These are phyloP conservation scores for Phlyctochytrium planicorne DNA, from an alignment of 192 early-diverging fungal species.

Conservation along the genomic window DNA sequence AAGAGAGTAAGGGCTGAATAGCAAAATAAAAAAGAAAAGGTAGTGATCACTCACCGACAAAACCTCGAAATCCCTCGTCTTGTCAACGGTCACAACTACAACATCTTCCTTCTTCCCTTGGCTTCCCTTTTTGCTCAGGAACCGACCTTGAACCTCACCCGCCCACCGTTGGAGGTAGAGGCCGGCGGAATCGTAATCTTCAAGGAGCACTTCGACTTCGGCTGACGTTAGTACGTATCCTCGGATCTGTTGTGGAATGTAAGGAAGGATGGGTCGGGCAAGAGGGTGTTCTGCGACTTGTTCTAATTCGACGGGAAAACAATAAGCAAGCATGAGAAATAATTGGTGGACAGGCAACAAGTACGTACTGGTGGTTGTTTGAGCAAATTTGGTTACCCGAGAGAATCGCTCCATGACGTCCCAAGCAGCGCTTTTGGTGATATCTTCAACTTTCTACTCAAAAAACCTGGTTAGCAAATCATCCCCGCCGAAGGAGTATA, in stretches of 20 bases:
- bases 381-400: constrained; percentile 45
- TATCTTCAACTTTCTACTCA: constrained; percentile 42
- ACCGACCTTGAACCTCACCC: constrained; percentile 26
- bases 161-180: constrained; percentile 42
- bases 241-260: constrained; percentile 44
- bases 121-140: constrained; percentile 6
- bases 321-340: not conserved
- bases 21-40: not conserved
- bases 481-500: not conserved
- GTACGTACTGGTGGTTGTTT: constrained; percentile 34
- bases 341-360: not conserved
- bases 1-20: constrained; percentile 3
- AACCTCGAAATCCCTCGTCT: constrained; percentile 39
- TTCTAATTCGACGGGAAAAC: constrained; percentile 11
- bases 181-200: constrained; percentile 46
- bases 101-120: not conserved
- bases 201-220: constrained; percentile 47
- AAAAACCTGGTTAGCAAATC: constrained; percentile 1
- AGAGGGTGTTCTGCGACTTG: constrained; percentile 55
- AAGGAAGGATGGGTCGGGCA: constrained; percentile 48
- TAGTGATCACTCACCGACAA: constrained; percentile 26
- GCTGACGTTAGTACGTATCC: constrained; percentile 35
- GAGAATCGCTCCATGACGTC: constrained; percentile 48
- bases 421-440: constrained; percentile 35
- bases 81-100: constrained; percentile 22